Percentiles rank a stretch among this genome's conserved stretches.
phyloP scores from a whole-genome alignment of 2,329 filamentous ascomycete genomes.

The Elsinoe perseae region DNA sequence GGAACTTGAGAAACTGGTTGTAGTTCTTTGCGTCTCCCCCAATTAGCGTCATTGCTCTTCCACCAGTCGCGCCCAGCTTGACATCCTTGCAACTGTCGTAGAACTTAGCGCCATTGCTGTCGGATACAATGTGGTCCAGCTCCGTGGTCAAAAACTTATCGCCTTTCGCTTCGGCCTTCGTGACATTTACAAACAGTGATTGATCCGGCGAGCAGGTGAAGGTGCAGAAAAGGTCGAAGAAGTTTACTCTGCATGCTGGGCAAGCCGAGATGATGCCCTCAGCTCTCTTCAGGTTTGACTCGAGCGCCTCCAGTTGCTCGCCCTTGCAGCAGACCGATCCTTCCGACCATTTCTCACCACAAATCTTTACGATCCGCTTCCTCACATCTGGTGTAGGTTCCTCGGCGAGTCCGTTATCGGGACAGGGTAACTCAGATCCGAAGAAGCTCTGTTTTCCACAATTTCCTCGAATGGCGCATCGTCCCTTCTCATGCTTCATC shows the following conservation, averaged over 20 bases:
- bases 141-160: slow-evolving; percentile 69
- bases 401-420: slow-evolving; percentile 77
- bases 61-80: slow-evolving; percentile 92
- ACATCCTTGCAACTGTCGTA: slow-evolving; percentile 98
- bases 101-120: slow-evolving; percentile 77
- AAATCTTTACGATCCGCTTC: slow-evolving; percentile 72
- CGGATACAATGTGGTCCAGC: slow-evolving; percentile 79
- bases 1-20: slow-evolving; percentile 75
- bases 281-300: slow-evolving; percentile 76
- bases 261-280: slow-evolving; percentile 87
- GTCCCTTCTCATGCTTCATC: slow-evolving; percentile 68
- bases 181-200: slow-evolving; percentile 90
- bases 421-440: slow-evolving; percentile 79
- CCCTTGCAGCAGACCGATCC: slow-evolving; percentile 77
- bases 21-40: slow-evolving; percentile 92
- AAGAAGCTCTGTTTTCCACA: slow-evolving; percentile 90
- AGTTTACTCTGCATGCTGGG: slow-evolving; percentile 95
- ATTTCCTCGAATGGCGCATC: slow-evolving; percentile 83
- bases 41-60: slow-evolving; percentile 90
- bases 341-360: slow-evolving; percentile 77
- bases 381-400: slow-evolving; percentile 65
- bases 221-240: slow-evolving; percentile 96
- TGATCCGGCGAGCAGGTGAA: slow-evolving; percentile 98
- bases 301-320: slow-evolving; percentile 73
- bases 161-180: slow-evolving; percentile 53